phyloP scores from a whole-genome alignment of 2,329 filamentous ascomycete species.

The Colletotrichum musae region DNA sequence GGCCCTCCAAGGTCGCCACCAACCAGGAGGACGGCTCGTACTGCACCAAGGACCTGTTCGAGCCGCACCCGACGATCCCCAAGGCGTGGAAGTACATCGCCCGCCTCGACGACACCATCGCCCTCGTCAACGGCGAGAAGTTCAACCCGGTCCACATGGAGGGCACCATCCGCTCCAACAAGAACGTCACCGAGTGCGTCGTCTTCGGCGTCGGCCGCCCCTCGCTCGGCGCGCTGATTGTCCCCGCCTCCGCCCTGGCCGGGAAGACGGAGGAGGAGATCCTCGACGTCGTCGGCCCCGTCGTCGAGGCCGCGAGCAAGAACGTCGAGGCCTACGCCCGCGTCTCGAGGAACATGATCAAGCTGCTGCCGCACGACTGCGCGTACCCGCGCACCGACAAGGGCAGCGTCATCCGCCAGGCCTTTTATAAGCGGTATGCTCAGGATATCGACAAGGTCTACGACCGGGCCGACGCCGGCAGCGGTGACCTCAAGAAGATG shows the following conservation, averaged over 20 bases:
- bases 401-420: constrained; percentile 50
- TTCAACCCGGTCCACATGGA: constrained; percentile 76
- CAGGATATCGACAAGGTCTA: constrained; percentile 48
- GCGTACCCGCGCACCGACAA: constrained; percentile 58
- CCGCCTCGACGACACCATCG: constrained; percentile 73
- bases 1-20: constrained; percentile 62
- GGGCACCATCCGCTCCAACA: constrained; percentile 61
- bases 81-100: constrained; percentile 75
- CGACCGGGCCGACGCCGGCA: constrained; percentile 46
- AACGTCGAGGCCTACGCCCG: constrained; percentile 50
- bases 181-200: constrained; percentile 66
- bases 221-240: constrained; percentile 70
- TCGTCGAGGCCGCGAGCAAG: constrained; percentile 50
- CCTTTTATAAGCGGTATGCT: constrained; percentile 40
- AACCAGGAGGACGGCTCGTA: constrained; percentile 74
- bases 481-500: constrained; percentile 40
- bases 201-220: constrained; percentile 73
- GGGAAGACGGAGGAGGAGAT: constrained; percentile 45
- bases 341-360: constrained; percentile 64
- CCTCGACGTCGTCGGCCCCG: constrained; percentile 51
- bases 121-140: constrained; percentile 77
- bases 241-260: constrained; percentile 50
- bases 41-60: constrained; percentile 75
- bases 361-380: constrained; percentile 59
- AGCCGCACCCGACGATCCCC: constrained; percentile 63